These are phyloP conservation scores for Amanita exitialis DNA, from an alignment of 768 basidiomycete genomes.

Conservation along the genomic window DNA sequence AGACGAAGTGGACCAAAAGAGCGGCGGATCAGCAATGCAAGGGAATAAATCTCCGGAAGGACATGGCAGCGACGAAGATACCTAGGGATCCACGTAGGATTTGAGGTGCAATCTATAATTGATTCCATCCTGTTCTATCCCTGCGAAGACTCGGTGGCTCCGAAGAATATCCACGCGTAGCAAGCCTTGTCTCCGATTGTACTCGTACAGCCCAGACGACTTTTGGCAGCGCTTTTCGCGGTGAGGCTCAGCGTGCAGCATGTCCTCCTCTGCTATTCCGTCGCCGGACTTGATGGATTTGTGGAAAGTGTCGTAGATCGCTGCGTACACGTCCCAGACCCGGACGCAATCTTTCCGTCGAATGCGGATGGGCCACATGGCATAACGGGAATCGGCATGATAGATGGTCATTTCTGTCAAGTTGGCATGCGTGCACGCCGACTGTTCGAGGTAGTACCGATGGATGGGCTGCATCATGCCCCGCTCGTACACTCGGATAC, in stretches of 20 bases:
- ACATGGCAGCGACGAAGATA: background rate
- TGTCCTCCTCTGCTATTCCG: constrained; percentile 23
- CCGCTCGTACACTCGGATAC: constrained; percentile 17
- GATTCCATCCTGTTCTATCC: constrained; percentile 4
- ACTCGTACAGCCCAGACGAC: background rate
- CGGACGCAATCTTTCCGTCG: constrained; percentile 32
- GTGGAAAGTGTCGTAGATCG: constrained; percentile 41
- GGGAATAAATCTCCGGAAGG: background rate
- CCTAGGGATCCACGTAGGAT: background rate
- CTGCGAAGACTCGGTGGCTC: constrained; percentile 5
- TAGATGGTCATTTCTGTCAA: constrained; percentile 41
- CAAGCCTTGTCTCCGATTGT: constrained; percentile 2
- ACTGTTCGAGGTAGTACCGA: constrained; percentile 20
- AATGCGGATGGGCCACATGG: constrained; percentile 31
- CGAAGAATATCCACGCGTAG: constrained; percentile 6
- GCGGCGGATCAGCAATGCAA: background rate
- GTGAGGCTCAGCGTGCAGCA: constrained; percentile 16
- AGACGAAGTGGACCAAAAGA: background rate
- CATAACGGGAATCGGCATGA: constrained; percentile 22
- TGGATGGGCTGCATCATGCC: constrained; percentile 5
- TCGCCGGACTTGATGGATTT: constrained; percentile 13
- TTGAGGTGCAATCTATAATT: background rate
- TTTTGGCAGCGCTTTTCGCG: constrained; percentile 14
- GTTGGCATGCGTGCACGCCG: constrained; percentile 30
- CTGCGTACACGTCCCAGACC: constrained; percentile 49